phyloP scores from a whole-genome alignment of 2,329 filamentous ascomycete species.

The Claviceps sorghi region DNA sequence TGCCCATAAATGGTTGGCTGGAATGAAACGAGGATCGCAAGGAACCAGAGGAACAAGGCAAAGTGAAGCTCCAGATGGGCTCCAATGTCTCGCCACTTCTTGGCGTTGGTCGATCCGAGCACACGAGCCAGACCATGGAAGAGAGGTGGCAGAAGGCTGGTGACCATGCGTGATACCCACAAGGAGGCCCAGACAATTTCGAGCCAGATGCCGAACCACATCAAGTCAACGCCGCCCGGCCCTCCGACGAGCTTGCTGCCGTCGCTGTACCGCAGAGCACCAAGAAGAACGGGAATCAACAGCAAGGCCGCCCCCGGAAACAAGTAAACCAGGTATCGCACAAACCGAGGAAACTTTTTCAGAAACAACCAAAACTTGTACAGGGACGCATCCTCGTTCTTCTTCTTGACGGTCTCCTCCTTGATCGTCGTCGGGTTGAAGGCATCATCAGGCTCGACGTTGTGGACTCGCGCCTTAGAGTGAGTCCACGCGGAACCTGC shows the following conservation, averaged over 20 bases:
- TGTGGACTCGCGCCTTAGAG: conserved; percentile 19
- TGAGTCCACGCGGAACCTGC: conserved; percentile 8
- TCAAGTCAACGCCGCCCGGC: conserved; percentile 59
- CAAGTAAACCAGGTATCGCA: conserved; percentile 35
- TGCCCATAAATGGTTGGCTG: conserved; percentile 60
- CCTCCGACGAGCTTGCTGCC: conserved; percentile 36
- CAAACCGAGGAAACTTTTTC: conserved; percentile 33
- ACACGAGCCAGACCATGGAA: conserved; percentile 48
- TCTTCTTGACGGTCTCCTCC: conserved; percentile 17
- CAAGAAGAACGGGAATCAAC: conserved; percentile 31
- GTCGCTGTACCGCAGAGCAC: conserved; percentile 23
- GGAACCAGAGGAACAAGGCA: conserved; percentile 82
- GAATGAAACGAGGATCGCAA: conserved; percentile 76
- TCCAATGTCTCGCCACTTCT: conserved; percentile 88
- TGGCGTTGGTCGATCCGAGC: conserved; percentile 67
- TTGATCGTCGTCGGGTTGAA: conserved; percentile 24
- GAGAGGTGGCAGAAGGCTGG: conserved; percentile 32
- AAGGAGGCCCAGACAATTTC: conserved; percentile 85
- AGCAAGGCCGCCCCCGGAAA: conserved; percentile 30
- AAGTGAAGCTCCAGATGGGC: conserved; percentile 72
- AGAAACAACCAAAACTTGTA: conserved; percentile 30
- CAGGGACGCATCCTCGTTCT: conserved; percentile 19
- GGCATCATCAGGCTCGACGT: conserved; percentile 27
- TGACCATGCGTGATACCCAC: conserved; percentile 55
- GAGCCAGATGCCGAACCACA: conserved; percentile 94